Evolutionary conservation across 192 early-diverging fungal species (phyloP).

Genomic region (Coemansia furcata): DNA sequence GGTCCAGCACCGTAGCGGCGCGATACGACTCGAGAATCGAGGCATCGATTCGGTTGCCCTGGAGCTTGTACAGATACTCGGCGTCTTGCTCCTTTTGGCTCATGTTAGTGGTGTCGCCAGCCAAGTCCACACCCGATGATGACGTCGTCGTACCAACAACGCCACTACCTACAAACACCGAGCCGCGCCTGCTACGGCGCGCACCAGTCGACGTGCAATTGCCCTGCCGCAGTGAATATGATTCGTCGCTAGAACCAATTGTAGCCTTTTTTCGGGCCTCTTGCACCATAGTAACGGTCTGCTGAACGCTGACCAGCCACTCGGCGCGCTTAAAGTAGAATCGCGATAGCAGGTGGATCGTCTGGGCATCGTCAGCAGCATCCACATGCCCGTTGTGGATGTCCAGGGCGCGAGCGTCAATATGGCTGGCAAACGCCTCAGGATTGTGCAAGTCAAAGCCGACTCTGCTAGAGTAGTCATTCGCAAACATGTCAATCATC

Average conservation of each 20-base stretch:
- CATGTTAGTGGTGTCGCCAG: background rate
- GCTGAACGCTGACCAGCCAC: conserved; percentile 67
- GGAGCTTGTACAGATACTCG: conserved; percentile 17
- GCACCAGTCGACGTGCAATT: background rate
- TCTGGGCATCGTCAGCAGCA: conserved; percentile 10
- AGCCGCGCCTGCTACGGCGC: background rate
- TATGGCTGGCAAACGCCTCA: conserved; percentile 20
- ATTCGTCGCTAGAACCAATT: background rate
- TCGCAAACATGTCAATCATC: conserved; percentile 76
- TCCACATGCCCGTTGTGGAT: conserved; percentile 2
- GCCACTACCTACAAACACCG: background rate
- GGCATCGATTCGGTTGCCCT: conserved; percentile 25
- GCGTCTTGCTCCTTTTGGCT: conserved; percentile 9
- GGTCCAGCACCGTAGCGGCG: conserved; percentile 84
- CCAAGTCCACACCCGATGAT: background rate
- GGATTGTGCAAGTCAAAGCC: conserved; percentile 26
- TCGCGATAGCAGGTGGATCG: conserved; percentile 58
- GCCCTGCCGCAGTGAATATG: background rate
- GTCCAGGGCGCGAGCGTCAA: conserved; percentile 13
- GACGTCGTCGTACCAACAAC: background rate
- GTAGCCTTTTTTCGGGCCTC: conserved; percentile 8
- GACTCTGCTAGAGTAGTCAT: conserved; percentile 52
- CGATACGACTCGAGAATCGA: conserved; percentile 78
- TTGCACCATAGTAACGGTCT: conserved; percentile 8
- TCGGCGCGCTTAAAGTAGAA: conserved; percentile 92